A percentile compares a stretch with the other conserved stretches of the same genome.
Conservation (phyloP, 2,329 filamentous ascomycete species). For the Chalaropsis ovoidea region DNA sequence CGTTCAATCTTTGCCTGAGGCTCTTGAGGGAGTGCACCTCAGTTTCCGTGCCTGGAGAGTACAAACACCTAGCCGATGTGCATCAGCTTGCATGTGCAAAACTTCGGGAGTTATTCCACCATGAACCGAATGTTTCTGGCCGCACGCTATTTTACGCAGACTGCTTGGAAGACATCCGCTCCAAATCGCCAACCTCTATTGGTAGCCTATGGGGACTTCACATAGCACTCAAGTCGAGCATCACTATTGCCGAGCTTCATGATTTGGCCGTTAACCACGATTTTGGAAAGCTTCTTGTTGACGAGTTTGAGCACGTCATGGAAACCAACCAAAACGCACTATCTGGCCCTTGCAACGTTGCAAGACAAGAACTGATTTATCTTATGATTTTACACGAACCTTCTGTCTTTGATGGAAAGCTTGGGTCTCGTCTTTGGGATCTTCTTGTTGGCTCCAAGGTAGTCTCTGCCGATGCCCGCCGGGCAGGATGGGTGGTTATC, state of each 20-base stretch:
- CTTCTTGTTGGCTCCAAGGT: conserved; percentile 57
- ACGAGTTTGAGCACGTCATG: conserved; percentile 52
- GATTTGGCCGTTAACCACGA: conserved; percentile 51
- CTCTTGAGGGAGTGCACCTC: conserved; percentile 62
- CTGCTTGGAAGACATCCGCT: conserved; percentile 59
- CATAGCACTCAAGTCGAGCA: conserved; percentile 37
- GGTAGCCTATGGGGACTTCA: conserved; percentile 56
- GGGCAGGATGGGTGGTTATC: conserved; percentile 59
- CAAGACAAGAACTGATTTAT: conserved; percentile 48
- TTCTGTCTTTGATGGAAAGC: conserved; percentile 49
- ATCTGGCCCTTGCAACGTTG: conserved; percentile 41
- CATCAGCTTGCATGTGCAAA: conserved; percentile 54
- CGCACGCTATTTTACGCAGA: conserved; percentile 53
- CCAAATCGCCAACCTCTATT: conserved; percentile 33
- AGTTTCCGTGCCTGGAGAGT: conserved; percentile 39
- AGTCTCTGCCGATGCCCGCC: conserved; percentile 50
- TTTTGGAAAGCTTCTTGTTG: conserved; percentile 51
- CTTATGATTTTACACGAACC: conserved; percentile 53
- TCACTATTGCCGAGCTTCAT: conserved; percentile 43
- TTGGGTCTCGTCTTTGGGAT: conserved; percentile 60
- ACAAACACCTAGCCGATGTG: conserved; percentile 50
- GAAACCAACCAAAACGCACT: conserved; percentile 35
- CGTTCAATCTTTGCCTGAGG: conserved; percentile 49
- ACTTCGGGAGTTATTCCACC: conserved; percentile 49
- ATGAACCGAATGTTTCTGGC: conserved; percentile 45